Base-by-base conservation (phyloP, 139 green algal genomes). In the Picochlorum sp. region DNA sequence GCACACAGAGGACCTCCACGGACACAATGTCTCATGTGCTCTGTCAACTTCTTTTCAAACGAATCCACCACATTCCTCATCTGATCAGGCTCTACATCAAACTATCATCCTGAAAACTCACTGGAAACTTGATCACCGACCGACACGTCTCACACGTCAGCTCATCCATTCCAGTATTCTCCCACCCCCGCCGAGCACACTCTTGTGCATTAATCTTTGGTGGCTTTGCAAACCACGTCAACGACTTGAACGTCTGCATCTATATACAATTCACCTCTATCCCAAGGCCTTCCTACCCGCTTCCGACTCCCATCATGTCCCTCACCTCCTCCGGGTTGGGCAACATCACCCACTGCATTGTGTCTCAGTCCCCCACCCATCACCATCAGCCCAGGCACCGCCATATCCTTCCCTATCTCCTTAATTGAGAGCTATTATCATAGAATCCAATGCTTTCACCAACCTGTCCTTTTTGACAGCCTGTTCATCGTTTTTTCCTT, bases 221-320 rank as follows among this genome's bases (percentile, higher is more conserved):
- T 8, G 85, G 85, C 70, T 91, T 91, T 50, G 49, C 69, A 45
- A 91, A 91, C 85, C 85, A 91, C 14, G 82, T 90, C 55, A 69
- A 61, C 9, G 79, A 45, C 21, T 72, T 74, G 66, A 84, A 91
- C 13, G 73, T 90, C n/a, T 76, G 70, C n/a, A 91, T 4, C 84
- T 79, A 2, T 47, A 16, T 85, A 81, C 15, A 91, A 66, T 51
- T 88, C 84, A 2, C 49, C 66, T 15, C 85, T 69, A 44, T 85
- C 79, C 85, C 85, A 91, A 2, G 75, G 68, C 23, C 81, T 57
- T 3, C 63, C 73, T 15, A 55, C 34, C 44, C 24, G 21, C n/a
- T 41, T 41, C 34, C 34, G 34, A 41, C 34, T 13, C 34, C 8
- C 34, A 13, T 41, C 34, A 41, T 41, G 34, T 11, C 34, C 34